phyloP scores from a whole-genome alignment of 2,329 filamentous ascomycete species.

The Colletotrichum agaves region DNA sequence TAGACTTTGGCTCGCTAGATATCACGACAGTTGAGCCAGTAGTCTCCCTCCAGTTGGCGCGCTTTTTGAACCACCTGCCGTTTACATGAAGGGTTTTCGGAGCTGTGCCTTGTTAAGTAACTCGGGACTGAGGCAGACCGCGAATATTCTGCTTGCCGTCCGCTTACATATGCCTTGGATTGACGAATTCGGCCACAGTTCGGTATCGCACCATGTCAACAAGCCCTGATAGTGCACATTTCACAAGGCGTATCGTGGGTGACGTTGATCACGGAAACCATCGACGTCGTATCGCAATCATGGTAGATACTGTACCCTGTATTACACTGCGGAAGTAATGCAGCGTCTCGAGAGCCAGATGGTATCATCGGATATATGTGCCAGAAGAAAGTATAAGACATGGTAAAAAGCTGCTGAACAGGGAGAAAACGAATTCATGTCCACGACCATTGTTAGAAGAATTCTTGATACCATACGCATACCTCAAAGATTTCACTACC shows the following conservation, averaged over 20 bases:
- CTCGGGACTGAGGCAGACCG: background rate
- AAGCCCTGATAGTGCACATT: background rate
- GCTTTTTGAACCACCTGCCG: background rate
- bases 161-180: background rate
- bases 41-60: background rate
- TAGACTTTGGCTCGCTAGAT: background rate
- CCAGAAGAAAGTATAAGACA: background rate
- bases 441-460: too few relatives aligned
- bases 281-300: background rate
- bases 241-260: background rate
- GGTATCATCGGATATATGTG: background rate
- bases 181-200: background rate
- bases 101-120: background rate
- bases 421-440: too few relatives aligned
- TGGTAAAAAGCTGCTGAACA: background rate
- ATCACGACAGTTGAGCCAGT: background rate
- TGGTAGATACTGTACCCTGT: background rate
- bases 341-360: background rate
- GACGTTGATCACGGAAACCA: background rate
- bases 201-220: background rate
- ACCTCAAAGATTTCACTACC: background rate
- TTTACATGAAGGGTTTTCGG: background rate
- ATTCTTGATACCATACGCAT: background rate
- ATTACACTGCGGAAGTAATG: background rate
- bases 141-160: background rate